Conservation (phyloP, 1,284 basidiomycete genomes). For the Trichosporon inkin region DNA sequence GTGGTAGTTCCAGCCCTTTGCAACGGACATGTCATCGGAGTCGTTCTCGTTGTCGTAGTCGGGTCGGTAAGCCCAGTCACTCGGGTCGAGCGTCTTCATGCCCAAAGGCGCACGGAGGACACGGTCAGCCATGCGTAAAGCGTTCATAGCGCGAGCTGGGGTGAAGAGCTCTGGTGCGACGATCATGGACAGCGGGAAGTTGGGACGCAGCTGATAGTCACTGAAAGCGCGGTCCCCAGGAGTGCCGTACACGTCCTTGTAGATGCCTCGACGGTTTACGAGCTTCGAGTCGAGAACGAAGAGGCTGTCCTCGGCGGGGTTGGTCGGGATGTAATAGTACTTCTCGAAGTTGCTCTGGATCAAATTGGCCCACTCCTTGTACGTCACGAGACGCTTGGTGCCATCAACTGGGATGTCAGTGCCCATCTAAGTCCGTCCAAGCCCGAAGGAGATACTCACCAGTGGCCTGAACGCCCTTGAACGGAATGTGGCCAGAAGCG, state of each 20-base stretch:
- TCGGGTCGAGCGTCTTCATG: slow-evolving; percentile 87
- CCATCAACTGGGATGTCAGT: slow-evolving; percentile 61
- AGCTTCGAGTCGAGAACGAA: slow-evolving; percentile 69
- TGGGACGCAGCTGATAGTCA: slow-evolving; percentile 90
- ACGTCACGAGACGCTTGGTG: slow-evolving; percentile 68
- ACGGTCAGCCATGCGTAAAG: slow-evolving; percentile 70
- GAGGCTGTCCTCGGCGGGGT: slow-evolving; percentile 65
- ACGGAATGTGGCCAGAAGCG: slow-evolving; percentile 69
- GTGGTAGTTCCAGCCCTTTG: slow-evolving; percentile 79
- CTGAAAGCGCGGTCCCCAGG: slow-evolving; percentile 83
- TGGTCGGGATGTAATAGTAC: slow-evolving; percentile 81
- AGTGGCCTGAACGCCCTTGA: slow-evolving; percentile 76
- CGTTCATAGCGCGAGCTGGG: slow-evolving; percentile 68
- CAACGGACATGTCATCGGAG: slow-evolving; percentile 68
- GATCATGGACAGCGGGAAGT: slow-evolving; percentile 93
- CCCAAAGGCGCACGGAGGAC: slow-evolving; percentile 76
- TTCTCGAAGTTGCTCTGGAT: slow-evolving; percentile 84
- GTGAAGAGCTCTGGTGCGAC: slow-evolving; percentile 95
- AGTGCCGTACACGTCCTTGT: slow-evolving; percentile 95
- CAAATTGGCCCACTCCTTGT: slow-evolving; percentile 82
- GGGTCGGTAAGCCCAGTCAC: slow-evolving; percentile 78
- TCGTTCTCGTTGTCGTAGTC: slow-evolving; percentile 91
- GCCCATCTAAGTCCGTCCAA: too few relatives aligned
- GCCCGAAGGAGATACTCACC: slow-evolving; percentile 55
- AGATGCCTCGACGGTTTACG: slow-evolving; percentile 88